phyloP scores from a whole-genome alignment of 1,284 basidiomycete species.

The Athelia sp. region DNA sequence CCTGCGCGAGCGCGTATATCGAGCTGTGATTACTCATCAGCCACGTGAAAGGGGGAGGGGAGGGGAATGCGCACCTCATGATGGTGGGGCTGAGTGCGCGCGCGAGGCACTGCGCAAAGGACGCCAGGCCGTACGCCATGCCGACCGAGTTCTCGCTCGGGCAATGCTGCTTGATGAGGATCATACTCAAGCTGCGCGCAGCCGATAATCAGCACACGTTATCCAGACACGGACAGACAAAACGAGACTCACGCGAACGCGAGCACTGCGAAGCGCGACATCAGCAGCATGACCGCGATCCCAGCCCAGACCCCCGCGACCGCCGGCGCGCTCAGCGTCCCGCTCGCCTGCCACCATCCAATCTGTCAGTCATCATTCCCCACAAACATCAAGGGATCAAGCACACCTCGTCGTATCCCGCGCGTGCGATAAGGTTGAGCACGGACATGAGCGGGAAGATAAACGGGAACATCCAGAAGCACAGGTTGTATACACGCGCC shows the following conservation, averaged over 20 bases:
- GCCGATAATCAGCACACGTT: background rate
- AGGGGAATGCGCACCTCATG: no score
- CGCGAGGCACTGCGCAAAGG: no score
- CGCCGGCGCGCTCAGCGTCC: conserved; percentile 13
- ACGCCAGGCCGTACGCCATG: conserved; percentile 48
- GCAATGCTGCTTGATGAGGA: conserved; percentile 53
- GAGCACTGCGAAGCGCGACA: conserved; percentile 33
- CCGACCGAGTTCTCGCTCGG: conserved; percentile 50
- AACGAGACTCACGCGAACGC: conserved; percentile 36
- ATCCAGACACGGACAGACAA: background rate
- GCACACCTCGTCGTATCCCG: conserved; percentile 20
- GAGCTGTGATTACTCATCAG: no score
- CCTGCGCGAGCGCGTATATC: no score
- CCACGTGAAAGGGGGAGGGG: no score
- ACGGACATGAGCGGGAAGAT: conserved; percentile 39
- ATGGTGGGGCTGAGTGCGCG: no score
- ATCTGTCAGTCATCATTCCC: no score
- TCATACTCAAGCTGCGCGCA: conserved; percentile 47
- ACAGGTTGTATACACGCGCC: conserved; percentile 38
- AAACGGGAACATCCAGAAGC: conserved; percentile 43
- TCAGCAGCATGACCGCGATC: conserved; percentile 31
- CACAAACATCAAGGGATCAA: no score
- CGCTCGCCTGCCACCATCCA: no score
- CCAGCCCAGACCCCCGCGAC: conserved; percentile 35
- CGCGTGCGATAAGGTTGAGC: conserved; percentile 37